Evolutionary conservation across 2,329 filamentous ascomycete species (phyloP), one percentile per base, ranked within the genome.

Genomic region (Fusarium brachygibbosum): DNA sequence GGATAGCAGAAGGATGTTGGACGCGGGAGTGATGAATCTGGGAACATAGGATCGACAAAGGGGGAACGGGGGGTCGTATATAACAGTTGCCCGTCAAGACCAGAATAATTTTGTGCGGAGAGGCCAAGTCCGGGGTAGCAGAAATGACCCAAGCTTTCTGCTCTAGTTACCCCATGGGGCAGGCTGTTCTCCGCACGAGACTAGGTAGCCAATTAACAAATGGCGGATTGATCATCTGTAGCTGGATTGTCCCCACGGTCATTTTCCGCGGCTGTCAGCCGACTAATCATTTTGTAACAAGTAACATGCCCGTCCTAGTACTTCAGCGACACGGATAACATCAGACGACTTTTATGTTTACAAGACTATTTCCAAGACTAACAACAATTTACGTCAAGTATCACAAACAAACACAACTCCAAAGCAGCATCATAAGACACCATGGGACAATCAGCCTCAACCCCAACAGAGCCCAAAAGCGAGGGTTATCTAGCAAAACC

Each of bases 121-220:
- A 14, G 7, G 13, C 21, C 13, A 41, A 41, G 19, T 41, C 38
- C 16, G 38, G 38, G 38, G 38, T 41, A 41, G 21, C 13, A 23
- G n/a, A n/a, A n/a, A n/a, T n/a, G n/a, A n/a, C n/a, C n/a, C n/a
- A n/a, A n/a, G n/a, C n/a, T n/a, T n/a, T n/a, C n/a, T n/a, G n/a
- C n/a, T 16, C 13, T 21, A 2, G 13, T 41, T 41, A 54, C 55
- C 55, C 55, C 55, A 53, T 28, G 55, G 55, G 55, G 55, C 42
- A 48, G n/a, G 21, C 23, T 13, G n/a, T 31, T 38, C 46, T 53
- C 54, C 54, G 23, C 46, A 35, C 14, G 21, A 19, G 17, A 19
- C 16, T 16, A 16, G 19, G 28, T 28, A n/a, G n/a, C n/a, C n/a
- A n/a, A n/a, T n/a, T n/a, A n/a, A n/a, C n/a, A n/a, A n/a, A n/a